Percentiles rank a stretch among this genome's conserved stretches.
Conservation (phyloP, 2,329 filamentous ascomycete genomes). For the Monosporascus cannonballus region DNA sequence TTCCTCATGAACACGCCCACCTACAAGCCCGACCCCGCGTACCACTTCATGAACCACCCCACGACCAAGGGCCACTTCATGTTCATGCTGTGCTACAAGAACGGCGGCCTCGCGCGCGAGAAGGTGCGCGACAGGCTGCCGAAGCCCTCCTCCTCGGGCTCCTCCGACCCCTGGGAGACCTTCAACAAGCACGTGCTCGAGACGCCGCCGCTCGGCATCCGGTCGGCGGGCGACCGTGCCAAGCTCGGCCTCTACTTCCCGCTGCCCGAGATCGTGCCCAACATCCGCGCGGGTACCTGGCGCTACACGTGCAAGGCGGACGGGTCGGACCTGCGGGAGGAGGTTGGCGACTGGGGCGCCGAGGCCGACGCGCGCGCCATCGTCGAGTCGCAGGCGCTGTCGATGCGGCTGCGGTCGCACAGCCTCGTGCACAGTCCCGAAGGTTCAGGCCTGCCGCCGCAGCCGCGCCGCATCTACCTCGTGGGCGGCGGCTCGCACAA, state of each 20-base stretch:
- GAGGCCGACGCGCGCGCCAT: slow-evolving; percentile 77
- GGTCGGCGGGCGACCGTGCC: slow-evolving; percentile 43
- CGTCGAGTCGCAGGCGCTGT: slow-evolving; percentile 91
- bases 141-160: slow-evolving; percentile 39
- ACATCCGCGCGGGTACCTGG: slow-evolving; percentile 80
- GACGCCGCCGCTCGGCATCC: slow-evolving; percentile 63
- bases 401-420: slow-evolving; percentile 77
- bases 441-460: slow-evolving; percentile 56
- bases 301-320: slow-evolving; percentile 61
- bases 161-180: slow-evolving; percentile 60
- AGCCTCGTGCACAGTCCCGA: slow-evolving; percentile 59
- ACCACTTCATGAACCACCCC: slow-evolving; percentile 98
- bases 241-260: slow-evolving; percentile 94
- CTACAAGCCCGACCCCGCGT: slow-evolving; percentile 83
- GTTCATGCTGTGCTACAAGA: slow-evolving; percentile 99
- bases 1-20: slow-evolving; percentile 95
- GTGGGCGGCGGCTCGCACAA: slow-evolving; percentile 91
- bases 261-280: slow-evolving; percentile 91
- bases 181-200: slow-evolving; percentile 72
- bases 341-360: slow-evolving; percentile 45
- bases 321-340: slow-evolving; percentile 42
- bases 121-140: slow-evolving; percentile 79
- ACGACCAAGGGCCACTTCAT: slow-evolving; percentile 88
- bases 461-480: slow-evolving; percentile 86
- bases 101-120: slow-evolving; percentile 89